These are phyloP conservation scores for Aspergillus flavus DNA, from an alignment of 2,329 filamentous ascomycete species.

Conservation along the genomic window DNA sequence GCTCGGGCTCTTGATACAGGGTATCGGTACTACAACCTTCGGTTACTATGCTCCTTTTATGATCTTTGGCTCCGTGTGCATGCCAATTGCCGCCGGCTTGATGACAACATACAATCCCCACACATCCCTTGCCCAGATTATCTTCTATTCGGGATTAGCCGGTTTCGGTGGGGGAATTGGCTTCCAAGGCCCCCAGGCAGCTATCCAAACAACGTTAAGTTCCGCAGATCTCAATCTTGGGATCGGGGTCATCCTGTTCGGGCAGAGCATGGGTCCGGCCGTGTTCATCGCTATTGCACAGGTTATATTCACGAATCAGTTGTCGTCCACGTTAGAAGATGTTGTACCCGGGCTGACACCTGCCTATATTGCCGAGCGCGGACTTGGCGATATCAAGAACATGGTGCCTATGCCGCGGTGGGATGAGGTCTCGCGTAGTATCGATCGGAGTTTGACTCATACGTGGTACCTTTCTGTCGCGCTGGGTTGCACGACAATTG, in stretches of 20 bases:
- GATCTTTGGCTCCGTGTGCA: conserved; percentile 32
- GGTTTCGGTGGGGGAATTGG: conserved; percentile 37
- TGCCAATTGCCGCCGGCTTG: conserved; percentile 38
- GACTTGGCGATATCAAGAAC: conserved; percentile 23
- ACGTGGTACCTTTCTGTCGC: conserved; percentile 28
- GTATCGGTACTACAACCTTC: conserved; percentile 23
- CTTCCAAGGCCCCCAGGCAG: conserved; percentile 32
- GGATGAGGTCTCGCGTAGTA: conserved; percentile 21
- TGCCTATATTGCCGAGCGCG: conserved; percentile 18
- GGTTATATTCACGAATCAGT: conserved; percentile 54
- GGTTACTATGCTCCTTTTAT: conserved; percentile 43
- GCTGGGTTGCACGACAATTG: conserved; percentile 25
- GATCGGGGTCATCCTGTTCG: conserved; percentile 37
- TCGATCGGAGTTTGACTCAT: conserved; percentile 23
- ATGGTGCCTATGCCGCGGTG: conserved; percentile 11
- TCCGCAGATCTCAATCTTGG: conserved; percentile 31
- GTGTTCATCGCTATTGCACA: conserved; percentile 58
- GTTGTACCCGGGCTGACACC: conserved; percentile 19
- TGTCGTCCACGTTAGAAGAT: conserved; percentile 31
- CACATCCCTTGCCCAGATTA: conserved; percentile 26
- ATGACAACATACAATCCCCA: conserved; percentile 33
- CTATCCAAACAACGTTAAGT: conserved; percentile 32
- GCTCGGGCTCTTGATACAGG: conserved; percentile 24
- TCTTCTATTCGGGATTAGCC: conserved; percentile 30
- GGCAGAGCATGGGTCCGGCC: conserved; percentile 42